phyloP scores from a whole-genome alignment of 2,329 filamentous ascomycete genomes.

The Apiospora malaysiana region DNA sequence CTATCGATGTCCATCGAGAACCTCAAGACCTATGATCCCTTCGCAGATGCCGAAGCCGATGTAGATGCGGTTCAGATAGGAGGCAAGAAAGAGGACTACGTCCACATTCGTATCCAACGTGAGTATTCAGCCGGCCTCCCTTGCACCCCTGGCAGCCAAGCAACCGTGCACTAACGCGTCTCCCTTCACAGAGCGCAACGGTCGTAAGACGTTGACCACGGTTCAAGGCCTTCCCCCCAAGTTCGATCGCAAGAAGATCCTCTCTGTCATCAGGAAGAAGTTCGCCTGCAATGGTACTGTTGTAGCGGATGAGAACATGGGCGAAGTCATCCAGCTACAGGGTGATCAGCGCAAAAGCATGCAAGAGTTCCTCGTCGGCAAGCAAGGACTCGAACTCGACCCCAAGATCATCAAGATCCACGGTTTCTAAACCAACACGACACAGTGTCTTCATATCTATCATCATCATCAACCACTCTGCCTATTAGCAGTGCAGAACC shows the following conservation, averaged over 20 bases:
- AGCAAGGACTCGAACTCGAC: constrained; percentile 92
- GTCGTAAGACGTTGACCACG: constrained; percentile 99
- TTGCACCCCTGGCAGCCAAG: neutral
- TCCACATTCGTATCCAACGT: constrained; percentile 99
- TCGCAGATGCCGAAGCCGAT: constrained; percentile 92
- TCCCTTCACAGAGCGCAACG: constrained; percentile 87
- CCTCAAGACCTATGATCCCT: constrained; percentile 98
- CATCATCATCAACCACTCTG: neutral
- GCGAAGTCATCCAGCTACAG: constrained; percentile 99
- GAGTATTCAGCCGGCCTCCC: constrained; percentile 44
- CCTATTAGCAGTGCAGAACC: constrained; percentile 4
- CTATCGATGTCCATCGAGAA: constrained; percentile 90
- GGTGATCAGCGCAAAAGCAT: constrained; percentile 99
- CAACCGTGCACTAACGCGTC: constrained; percentile 45
- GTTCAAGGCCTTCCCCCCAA: constrained; percentile 99
- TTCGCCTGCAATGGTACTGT: constrained; percentile 99
- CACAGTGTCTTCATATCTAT: neutral
- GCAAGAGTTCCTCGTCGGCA: constrained; percentile 95
- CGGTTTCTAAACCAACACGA: constrained; percentile 59
- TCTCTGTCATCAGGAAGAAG: constrained; percentile 99
- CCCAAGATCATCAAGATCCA: constrained; percentile 93
- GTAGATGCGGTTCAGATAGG: constrained; percentile 96
- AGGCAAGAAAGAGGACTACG: constrained; percentile 88
- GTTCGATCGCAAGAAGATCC: constrained; percentile 99
- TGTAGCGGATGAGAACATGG: constrained; percentile 94